phyloP scores from a whole-genome alignment of 352 stramenopile genomes.

The Pythium aquatile region DNA sequence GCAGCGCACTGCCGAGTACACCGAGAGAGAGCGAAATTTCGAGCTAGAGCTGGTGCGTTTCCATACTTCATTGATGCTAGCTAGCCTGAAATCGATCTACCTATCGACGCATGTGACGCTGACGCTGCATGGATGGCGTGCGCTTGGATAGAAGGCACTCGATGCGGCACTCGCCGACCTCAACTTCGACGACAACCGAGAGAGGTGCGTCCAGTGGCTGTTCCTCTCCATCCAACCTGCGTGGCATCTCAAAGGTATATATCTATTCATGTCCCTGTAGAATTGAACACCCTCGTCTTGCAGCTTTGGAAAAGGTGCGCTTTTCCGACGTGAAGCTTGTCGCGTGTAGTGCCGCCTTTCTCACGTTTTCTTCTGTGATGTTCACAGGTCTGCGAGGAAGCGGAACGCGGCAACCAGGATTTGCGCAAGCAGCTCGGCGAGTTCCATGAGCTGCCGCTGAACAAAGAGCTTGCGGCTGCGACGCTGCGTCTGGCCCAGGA shows the following conservation, averaged over 20 bases:
- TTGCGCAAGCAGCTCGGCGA: slow-evolving; percentile 31
- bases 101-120: background rate
- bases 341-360: background rate
- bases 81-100: too few species aligned
- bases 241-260: background rate
- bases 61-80: background rate
- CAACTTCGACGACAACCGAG: slow-evolving; percentile 22
- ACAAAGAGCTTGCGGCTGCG: slow-evolving; percentile 37
- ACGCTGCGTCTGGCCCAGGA: slow-evolving; percentile 32
- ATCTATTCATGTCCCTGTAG: slow-evolving; percentile 11
- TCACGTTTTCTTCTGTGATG: background rate
- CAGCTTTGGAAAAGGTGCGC: slow-evolving; percentile 29
- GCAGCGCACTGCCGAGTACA: slow-evolving; percentile 39
- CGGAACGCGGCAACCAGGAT: slow-evolving; percentile 32
- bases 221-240: background rate
- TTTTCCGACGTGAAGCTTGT: background rate
- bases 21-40: slow-evolving; percentile 30
- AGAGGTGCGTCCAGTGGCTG: slow-evolving; percentile 18
- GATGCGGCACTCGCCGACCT: slow-evolving; percentile 25
- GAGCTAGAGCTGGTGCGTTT: slow-evolving; percentile 37
- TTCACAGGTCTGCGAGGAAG: slow-evolving; percentile 33
- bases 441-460: slow-evolving; percentile 40
- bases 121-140: background rate
- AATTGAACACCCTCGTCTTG: slow-evolving; percentile 36
- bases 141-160: slow-evolving; percentile 19